Conservation (phyloP, 192 early-diverging fungal species). For the Phlyctochytrium arcticum region DNA sequence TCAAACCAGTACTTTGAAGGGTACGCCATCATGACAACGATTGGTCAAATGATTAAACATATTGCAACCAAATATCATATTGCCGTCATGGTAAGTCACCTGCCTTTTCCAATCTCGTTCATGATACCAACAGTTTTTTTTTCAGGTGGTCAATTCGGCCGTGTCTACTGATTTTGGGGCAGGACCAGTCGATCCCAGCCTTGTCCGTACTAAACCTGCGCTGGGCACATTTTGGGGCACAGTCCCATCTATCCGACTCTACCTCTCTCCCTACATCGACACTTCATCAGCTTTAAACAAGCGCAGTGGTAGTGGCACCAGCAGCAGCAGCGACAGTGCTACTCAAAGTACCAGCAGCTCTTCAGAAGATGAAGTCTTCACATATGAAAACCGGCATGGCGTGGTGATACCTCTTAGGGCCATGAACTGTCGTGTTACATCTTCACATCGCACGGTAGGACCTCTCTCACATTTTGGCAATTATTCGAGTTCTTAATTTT, state of each 20-base stretch:
- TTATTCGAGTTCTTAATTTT: too few species aligned
- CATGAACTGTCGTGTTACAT: neutral
- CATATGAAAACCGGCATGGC: neutral
- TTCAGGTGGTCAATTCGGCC: conserved; percentile 3
- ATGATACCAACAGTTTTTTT: neutral
- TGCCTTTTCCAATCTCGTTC: neutral
- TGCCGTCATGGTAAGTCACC: neutral
- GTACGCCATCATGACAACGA: conserved; percentile 8
- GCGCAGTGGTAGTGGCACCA: too few species aligned
- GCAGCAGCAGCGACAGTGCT: too few species aligned
- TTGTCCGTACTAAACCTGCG: conserved; percentile 6
- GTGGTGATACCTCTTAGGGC: neutral
- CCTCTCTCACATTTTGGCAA: neutral
- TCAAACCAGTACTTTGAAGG: neutral
- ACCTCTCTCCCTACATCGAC: neutral
- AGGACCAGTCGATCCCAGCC: neutral
- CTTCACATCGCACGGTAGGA: neutral
- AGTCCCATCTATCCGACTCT: neutral
- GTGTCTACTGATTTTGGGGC: conserved; percentile 1
- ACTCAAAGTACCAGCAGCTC: too few species aligned
- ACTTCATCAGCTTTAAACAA: too few species aligned
- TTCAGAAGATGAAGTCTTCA: neutral
- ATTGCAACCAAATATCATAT: neutral
- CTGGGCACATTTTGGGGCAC: conserved; percentile 5
- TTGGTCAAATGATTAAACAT: conserved; percentile 3